These are phyloP conservation scores for Monilinia vaccinii-corymbosi DNA, from an alignment of 2,329 filamentous ascomycete genomes.

Conservation along the genomic window DNA sequence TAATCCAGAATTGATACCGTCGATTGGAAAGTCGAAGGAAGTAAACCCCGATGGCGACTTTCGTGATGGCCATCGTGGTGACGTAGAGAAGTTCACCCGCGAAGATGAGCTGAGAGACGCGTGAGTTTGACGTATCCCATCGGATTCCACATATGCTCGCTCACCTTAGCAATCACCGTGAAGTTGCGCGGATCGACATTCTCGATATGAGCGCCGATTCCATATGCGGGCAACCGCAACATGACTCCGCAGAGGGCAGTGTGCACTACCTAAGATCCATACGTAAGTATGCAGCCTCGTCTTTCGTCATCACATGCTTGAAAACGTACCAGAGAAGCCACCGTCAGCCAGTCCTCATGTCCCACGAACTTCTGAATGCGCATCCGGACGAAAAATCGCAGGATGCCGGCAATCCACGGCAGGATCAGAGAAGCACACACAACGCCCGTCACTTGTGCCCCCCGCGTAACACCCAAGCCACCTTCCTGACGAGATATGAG, in stretches of 20 bases:
- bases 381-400: constrained; percentile 27
- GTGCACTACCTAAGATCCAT: constrained; percentile 19
- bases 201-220: constrained; percentile 25
- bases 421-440: constrained; percentile 31
- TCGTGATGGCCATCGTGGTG: constrained; percentile 23
- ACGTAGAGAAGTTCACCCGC: constrained; percentile 28
- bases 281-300: neutral
- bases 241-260: constrained; percentile 22
- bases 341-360: constrained; percentile 27
- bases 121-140: neutral
- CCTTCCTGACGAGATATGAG: neutral
- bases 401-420: constrained; percentile 26
- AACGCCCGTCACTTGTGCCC: constrained; percentile 26
- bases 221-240: constrained; percentile 18
- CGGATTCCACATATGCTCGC: neutral
- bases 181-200: constrained; percentile 18
- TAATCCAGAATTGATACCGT: constrained; percentile 20
- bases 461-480: constrained; percentile 14
- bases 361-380: constrained; percentile 26
- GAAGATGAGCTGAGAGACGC: constrained; percentile 18
- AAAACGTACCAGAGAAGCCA: constrained; percentile 23
- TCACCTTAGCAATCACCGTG: constrained; percentile 22
- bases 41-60: constrained; percentile 25
- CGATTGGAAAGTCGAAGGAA: constrained; percentile 25
- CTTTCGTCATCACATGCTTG: neutral